These are phyloP conservation scores for Tulasnella sp. DNA, from an alignment of 768 basidiomycete species.

Conservation along the genomic window DNA sequence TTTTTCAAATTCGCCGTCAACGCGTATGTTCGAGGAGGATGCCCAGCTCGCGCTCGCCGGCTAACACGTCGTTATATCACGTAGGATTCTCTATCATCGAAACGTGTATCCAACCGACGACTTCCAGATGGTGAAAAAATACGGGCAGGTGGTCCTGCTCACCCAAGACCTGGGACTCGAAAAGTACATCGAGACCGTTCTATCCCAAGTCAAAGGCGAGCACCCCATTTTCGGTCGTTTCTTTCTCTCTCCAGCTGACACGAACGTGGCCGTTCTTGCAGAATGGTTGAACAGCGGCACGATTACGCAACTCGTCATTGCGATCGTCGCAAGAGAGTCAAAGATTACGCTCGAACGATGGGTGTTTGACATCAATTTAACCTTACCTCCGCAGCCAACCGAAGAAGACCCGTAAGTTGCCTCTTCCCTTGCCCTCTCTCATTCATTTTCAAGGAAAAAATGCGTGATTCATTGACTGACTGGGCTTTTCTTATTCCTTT, in stretches of 20 bases:
- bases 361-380: slow-evolving; percentile 94
- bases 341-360: slow-evolving; percentile 91
- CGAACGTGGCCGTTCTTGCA: slow-evolving; percentile 43
- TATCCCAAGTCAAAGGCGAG: slow-evolving; percentile 91
- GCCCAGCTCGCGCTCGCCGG: not conserved
- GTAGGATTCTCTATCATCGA: slow-evolving; percentile 92
- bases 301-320: slow-evolving; percentile 92
- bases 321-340: slow-evolving; percentile 94
- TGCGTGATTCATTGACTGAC: not conserved
- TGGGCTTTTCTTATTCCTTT: slow-evolving; percentile 12
- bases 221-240: slow-evolving; percentile 13
- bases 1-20: slow-evolving; percentile 99
- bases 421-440: not conserved
- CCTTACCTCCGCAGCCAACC: slow-evolving; percentile 61
- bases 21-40: slow-evolving; percentile 62
- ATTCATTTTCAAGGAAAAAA: slow-evolving; percentile 44
- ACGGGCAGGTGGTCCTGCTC: slow-evolving; percentile 92
- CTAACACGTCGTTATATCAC: not conserved
- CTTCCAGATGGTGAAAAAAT: slow-evolving; percentile 99
- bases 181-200: slow-evolving; percentile 91
- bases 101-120: slow-evolving; percentile 98
- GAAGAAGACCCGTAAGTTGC: slow-evolving; percentile 54
- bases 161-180: slow-evolving; percentile 93
- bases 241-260: not conserved
- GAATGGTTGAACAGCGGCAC: slow-evolving; percentile 94